phyloP scores from a whole-genome alignment of 805 yeast species.

The Dipodascus albidus region DNA sequence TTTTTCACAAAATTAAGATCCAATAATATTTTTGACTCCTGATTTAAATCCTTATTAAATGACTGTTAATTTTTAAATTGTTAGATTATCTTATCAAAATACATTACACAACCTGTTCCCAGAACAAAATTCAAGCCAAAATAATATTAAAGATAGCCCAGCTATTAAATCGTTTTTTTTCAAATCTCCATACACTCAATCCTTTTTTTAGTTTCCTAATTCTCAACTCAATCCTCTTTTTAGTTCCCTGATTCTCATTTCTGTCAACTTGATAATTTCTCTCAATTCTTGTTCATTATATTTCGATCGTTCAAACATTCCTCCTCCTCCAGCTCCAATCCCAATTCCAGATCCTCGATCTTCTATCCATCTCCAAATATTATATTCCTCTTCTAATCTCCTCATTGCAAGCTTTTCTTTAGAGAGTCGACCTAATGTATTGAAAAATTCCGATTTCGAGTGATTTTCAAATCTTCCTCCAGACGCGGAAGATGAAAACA shows the following conservation, averaged over 20 bases:
- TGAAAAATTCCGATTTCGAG: slow-evolving; percentile 4
- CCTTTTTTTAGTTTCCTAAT: too few relatives aligned
- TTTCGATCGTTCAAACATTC: slow-evolving; percentile 23
- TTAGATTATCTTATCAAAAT: neutral
- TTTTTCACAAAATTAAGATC: neutral
- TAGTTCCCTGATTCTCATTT: slow-evolving; percentile 31
- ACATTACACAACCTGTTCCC: neutral
- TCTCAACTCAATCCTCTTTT: slow-evolving; percentile 6
- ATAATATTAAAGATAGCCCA: too few relatives aligned
- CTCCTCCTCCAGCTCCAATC: slow-evolving; percentile 23
- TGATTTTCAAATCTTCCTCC: slow-evolving; percentile 1
- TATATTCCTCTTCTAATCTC: slow-evolving; percentile 39
- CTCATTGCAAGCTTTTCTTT: slow-evolving; percentile 5
- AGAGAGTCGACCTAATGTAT: slow-evolving; percentile 10
- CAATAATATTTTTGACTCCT: neutral
- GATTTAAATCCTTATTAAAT: neutral
- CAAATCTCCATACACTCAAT: neutral
- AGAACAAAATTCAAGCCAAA: too few relatives aligned
- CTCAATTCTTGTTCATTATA: slow-evolving; percentile 33
- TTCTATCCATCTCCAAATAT: slow-evolving; percentile 66
- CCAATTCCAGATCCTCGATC: neutral
- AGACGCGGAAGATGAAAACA: slow-evolving; percentile 1
- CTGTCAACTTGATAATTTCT: slow-evolving; percentile 37
- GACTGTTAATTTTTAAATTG: neutral
- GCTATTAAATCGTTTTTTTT: neutral